Evolutionary conservation across 805 yeast genomes (phyloP), one percentile per base, ranked within the genome.

Genomic region (Saccharomycopsis babjevae): DNA sequence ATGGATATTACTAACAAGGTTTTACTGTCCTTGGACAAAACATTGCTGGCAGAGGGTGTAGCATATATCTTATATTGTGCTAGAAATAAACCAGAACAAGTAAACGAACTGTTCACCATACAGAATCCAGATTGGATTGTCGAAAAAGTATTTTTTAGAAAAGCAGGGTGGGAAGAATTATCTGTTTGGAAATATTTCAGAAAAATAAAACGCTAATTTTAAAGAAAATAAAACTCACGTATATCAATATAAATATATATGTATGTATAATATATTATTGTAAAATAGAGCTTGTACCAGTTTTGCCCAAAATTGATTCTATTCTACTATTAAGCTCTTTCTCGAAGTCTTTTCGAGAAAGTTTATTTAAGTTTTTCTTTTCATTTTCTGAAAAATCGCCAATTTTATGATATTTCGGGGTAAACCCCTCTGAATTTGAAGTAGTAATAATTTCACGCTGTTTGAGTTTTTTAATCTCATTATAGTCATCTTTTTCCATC

Each of bases 151-250:
- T 79, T 83, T 3, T 77, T 78, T 54, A 77, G 97, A 59, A 89
- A 88, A 68, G 97, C 97, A 0, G 98, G 98, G 0, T 91, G 98
- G 97, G 99, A 94, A 72, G 93, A 87, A 11, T 75, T 94, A 42
- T 82, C 89, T 60, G 86, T 93, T 8, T 83, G 86, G 72, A 78
- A 84, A 64, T 89, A 92, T 67, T 32, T 40, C 30, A 56, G 46
- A 46, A 56, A 54, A 25, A 22, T 22, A 25, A 22, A 20, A 43
- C 15, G 22, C 22, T n/a, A 7, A 15, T 25, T 25, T 11, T 46
- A 13, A 25, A 46, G n/a, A 40, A n/a, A 18, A 16, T 40, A 6
- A n/a, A 40, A 40, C 1, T n/a, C 22, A n/a, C 16, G 20, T 40
- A 40, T 40, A n/a, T 16, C 15, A 5, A 38, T 11, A 4, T 38